phyloP scores from a whole-genome alignment of 192 early-diverging fungal genomes.

The Rhizophagus sp. region DNA sequence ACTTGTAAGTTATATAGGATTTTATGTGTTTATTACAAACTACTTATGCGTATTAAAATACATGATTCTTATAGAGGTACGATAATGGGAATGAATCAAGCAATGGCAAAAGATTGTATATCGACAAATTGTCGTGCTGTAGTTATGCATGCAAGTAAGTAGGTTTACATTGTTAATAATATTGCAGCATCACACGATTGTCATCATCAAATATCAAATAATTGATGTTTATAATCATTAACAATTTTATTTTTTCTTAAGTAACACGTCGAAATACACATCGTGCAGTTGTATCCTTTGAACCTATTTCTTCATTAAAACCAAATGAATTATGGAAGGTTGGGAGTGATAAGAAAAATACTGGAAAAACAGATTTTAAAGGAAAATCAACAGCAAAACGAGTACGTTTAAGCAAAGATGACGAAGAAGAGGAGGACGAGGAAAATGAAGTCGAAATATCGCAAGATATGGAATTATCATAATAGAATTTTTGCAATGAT shows the following conservation, averaged over 20 bases:
- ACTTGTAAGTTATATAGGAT: conserved; percentile 56
- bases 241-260: conserved; percentile 20
- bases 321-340: conserved; percentile 47
- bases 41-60: no score
- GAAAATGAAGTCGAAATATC: neutral
- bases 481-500: no score
- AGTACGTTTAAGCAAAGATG: neutral
- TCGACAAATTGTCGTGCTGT: conserved; percentile 57
- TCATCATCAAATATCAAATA: no score
- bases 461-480: conserved; percentile 2
- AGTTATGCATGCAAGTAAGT: conserved; percentile 54
- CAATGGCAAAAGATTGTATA: conserved; percentile 54
- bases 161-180: neutral
- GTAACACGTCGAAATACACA: conserved; percentile 53
- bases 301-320: conserved; percentile 40
- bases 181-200: no score
- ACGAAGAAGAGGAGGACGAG: neutral
- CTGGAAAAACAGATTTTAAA: neutral
- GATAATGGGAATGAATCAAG: conserved; percentile 62
- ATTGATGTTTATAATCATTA: no score
- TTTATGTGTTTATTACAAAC: neutral
- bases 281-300: conserved; percentile 47
- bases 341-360: conserved; percentile 22
- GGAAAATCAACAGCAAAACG: neutral
- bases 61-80: conserved; percentile 43